These are phyloP conservation scores for Zygoascus tannicola DNA, from an alignment of 805 yeast genomes.

Conservation along the genomic window DNA sequence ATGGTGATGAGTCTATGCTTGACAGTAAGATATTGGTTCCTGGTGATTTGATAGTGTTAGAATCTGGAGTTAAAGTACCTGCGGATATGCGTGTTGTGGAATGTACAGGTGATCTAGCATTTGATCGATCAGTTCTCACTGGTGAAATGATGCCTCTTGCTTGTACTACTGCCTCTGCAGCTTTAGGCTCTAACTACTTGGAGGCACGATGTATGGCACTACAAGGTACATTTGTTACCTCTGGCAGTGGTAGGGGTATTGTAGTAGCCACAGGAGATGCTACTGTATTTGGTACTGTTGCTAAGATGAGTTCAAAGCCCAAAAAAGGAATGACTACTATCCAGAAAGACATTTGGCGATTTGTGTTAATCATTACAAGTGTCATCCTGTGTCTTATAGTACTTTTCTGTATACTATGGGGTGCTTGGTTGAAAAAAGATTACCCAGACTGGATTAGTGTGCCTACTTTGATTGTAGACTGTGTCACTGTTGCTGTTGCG, in stretches of 20 bases:
- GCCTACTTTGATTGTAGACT: conserved; percentile 30
- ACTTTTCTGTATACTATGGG: conserved; percentile 32
- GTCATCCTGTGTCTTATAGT: conserved; percentile 7
- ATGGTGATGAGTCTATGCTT: conserved; percentile 22
- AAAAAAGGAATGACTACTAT: conserved; percentile 31
- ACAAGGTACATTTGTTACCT: conserved; percentile 38
- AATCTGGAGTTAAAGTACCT: conserved; percentile 36
- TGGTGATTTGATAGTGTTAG: conserved; percentile 36
- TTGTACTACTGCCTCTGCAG: conserved; percentile 2
- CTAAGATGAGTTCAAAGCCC: conserved; percentile 34
- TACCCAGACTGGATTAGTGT: conserved; percentile 37
- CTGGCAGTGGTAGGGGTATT: conserved; percentile 37
- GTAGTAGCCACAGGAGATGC: conserved; percentile 38
- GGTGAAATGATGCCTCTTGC: conserved; percentile 29
- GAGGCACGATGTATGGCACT: conserved; percentile 37
- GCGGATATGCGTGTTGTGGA: conserved; percentile 39
- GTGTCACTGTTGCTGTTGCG: conserved; percentile 38
- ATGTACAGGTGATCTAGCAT: conserved; percentile 31
- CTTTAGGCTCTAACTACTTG: conserved; percentile 23
- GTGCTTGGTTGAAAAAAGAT: conserved; percentile 32
- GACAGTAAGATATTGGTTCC: conserved; percentile 34
- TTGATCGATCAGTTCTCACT: conserved; percentile 40
- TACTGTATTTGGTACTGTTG: conserved; percentile 40
- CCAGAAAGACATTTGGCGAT: conserved; percentile 20
- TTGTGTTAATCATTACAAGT: conserved; percentile 21